phyloP scores from a whole-genome alignment of 371 early-diverging fungal genomes.

The Gilbertella persicaria region DNA sequence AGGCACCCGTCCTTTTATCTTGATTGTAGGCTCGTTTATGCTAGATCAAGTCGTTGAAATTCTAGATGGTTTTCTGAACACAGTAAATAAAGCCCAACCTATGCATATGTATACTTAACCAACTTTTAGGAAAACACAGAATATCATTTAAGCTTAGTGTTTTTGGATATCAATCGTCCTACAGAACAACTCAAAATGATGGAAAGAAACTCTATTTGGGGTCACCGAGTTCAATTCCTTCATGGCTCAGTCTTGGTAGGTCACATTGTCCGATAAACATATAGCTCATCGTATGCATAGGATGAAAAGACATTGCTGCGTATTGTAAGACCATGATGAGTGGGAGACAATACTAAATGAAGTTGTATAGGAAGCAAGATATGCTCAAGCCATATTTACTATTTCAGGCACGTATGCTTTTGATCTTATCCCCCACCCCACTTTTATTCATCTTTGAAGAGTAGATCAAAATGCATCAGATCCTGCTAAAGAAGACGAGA shows the following conservation, averaged over 20 bases:
- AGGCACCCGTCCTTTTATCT: constrained; percentile 56
- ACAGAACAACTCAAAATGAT: constrained; percentile 52
- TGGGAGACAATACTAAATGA: too few species aligned
- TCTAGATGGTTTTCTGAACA: constrained; percentile 61
- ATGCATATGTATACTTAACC: constrained; percentile 1
- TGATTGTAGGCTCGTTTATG: constrained; percentile 64
- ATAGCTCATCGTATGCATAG: neutral
- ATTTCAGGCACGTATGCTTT: constrained; percentile 39
- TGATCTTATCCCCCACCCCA: neutral
- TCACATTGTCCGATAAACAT: too few species aligned
- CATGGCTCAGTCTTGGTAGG: constrained; percentile 56
- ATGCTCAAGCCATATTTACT: constrained; percentile 52
- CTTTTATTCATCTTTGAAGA: too few species aligned
- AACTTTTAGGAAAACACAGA: constrained; percentile 46
- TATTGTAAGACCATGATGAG: too few species aligned
- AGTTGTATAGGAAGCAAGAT: constrained; percentile 34
- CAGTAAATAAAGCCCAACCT: constrained; percentile 35
- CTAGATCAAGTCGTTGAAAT: constrained; percentile 58
- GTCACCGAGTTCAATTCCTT: constrained; percentile 39
- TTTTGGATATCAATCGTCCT: constrained; percentile 56
- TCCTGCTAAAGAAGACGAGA: constrained; percentile 56
- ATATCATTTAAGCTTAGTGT: constrained; percentile 51
- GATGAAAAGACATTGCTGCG: constrained; percentile 44
- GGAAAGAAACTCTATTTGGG: constrained; percentile 46
- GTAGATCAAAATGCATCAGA: constrained; percentile 48